Base-by-base conservation (phyloP, 2,329 filamentous ascomycete genomes). In the Pyricularia sp. region DNA sequence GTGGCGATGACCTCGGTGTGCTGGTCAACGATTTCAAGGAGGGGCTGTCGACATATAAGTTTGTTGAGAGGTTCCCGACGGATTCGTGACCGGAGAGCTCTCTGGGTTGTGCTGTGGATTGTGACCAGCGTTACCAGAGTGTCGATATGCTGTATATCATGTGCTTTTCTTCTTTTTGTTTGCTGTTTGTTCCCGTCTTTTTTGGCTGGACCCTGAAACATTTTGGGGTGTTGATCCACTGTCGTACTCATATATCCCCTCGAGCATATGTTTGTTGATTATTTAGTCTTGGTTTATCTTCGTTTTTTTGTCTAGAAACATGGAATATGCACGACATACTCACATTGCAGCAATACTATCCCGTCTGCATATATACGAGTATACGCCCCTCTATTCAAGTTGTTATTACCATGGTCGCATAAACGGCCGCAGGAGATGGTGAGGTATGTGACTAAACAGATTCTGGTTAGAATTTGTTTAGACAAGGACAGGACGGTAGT, bases 21-120 rank as follows among this genome's bases (percentile, higher is more conserved):
- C 76, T 88, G 66, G 82, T 81, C 0, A 73, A 76, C 3, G 73
- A 77, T 0, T 74, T 91, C n/a, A 81, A 84, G 77, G 81, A 85
- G 2, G 90, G 89, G 0, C 78, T 92, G 73, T 82, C 81, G 69
- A 85, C 79, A 2, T 92, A 90, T 72, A 90, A 87, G 79, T 92
- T 91, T 73, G 80, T 88, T 42, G 83, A 86, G 70, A 82, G 89
- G 3, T 92, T 90, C 73, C 81, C 87, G 0, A 65, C 87, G 71
- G 89, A 91, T 72, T 14, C 58, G 12, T 50, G 42, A 50, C n/a
- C 5, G 42, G 17, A 6, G 42, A 50, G 20, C 17, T 50, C 20
- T 50, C 6, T 7, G 42, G 17, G 4, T 50, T 50, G 17, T 20
- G 42, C 42, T 50, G 17, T 3, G 42, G 33, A 36, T 12, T 36